A percentile compares a stretch with the other conserved stretches of the same genome.
Evolutionary conservation across 495 filamentous ascomycete species (phyloP).

Genomic region (Apodospora peruviana): DNA sequence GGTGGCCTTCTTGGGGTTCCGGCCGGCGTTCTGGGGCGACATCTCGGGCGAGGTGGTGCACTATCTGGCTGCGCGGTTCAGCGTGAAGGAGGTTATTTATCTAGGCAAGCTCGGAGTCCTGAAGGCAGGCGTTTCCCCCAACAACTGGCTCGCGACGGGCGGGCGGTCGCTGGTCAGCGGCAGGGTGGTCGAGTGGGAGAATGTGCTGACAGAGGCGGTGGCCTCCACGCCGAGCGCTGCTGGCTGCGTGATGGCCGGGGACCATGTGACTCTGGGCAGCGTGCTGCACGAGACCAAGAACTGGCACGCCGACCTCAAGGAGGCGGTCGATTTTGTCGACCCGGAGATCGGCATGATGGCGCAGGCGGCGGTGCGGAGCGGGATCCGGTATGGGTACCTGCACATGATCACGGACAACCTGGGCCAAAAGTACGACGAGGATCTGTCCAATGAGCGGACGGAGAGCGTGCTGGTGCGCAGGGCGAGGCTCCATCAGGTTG

Average conservation of each 20-base stretch:
- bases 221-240: neutral
- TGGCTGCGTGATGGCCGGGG: neutral
- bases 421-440: conserved; percentile 8
- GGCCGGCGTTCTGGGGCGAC: conserved; percentile 5
- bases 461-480: neutral
- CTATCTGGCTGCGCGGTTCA: neutral
- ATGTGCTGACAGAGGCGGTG: neutral
- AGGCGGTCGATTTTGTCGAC: conserved; percentile 6
- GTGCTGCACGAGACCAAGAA: conserved; percentile 9
- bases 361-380: conserved; percentile 7
- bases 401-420: conserved; percentile 10
- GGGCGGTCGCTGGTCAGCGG: neutral
- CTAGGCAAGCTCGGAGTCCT: conserved; percentile 4
- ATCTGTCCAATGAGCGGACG: conserved; percentile 4
- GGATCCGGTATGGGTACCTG: conserved; percentile 4
- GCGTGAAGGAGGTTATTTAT: conserved; percentile 6
- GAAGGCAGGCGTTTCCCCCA: conserved; percentile 1
- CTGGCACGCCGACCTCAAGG: neutral
- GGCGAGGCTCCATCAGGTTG: conserved; percentile 1
- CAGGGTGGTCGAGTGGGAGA: conserved; percentile 1
- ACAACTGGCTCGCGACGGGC: conserved; percentile 2
- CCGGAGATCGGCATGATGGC: conserved; percentile 9
- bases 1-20: conserved; percentile 4
- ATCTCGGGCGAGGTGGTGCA: conserved; percentile 6
- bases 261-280: conserved; percentile 2